Evolutionary conservation across 768 basidiomycete genomes (phyloP).

Genomic region (Russula ochroleuca): DNA sequence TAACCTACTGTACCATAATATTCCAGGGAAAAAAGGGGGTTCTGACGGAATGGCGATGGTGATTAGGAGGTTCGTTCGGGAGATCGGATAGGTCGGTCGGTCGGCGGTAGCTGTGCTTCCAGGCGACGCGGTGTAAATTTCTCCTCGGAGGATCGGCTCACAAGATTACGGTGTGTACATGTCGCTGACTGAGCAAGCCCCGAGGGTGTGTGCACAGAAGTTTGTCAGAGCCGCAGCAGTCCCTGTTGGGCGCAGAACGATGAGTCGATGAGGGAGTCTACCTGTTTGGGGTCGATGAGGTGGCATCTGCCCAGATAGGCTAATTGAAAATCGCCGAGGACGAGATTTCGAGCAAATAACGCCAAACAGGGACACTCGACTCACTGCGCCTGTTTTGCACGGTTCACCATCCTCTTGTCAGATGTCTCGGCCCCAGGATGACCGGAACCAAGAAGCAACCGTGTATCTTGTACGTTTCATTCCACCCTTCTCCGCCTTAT

Average conservation of each 20-base stretch:
- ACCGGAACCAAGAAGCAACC: slow-evolving; percentile 59
- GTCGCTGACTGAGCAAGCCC: too few species aligned
- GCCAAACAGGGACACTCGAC: background rate
- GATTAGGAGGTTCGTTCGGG: slow-evolving; percentile 8
- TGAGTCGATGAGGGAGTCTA: too few species aligned
- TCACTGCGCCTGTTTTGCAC: background rate
- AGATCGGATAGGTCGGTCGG: background rate
- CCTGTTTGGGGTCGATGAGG: too few species aligned
- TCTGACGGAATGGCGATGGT: background rate
- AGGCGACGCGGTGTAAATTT: background rate
- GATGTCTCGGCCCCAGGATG: slow-evolving; percentile 48
- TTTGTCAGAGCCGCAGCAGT: too few species aligned
- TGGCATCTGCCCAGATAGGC: too few species aligned
- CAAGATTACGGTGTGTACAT: background rate
- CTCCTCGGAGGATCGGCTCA: background rate
- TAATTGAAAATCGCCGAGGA: background rate
- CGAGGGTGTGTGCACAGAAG: too few species aligned
- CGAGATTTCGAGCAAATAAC: background rate
- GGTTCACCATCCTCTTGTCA: background rate
- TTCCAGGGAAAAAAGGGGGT: background rate
- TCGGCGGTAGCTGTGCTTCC: background rate
- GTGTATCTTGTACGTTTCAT: slow-evolving; percentile 48
- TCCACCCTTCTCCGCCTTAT: background rate
- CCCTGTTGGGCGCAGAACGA: too few species aligned
- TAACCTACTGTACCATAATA: background rate